Conservation (phyloP, 805 yeast species). For the Candida xiaguanensis region DNA sequence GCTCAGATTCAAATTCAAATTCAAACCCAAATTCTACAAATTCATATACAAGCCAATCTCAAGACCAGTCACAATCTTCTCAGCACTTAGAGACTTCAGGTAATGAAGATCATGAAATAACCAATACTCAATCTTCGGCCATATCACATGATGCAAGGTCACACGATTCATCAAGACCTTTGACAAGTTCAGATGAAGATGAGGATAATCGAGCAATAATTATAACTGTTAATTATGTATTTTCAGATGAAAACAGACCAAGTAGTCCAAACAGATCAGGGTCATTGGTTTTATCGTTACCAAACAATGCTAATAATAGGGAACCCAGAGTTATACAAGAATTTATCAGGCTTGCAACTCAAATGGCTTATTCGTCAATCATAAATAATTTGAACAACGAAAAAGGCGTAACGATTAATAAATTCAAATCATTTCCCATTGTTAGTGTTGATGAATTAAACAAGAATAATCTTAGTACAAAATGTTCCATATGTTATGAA, state of each 20-base stretch:
- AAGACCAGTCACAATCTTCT: neutral
- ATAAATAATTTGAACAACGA: conserved; percentile 46
- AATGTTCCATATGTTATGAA: conserved; percentile 68
- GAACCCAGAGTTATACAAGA: conserved; percentile 60
- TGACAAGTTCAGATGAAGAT: neutral
- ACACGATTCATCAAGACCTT: neutral
- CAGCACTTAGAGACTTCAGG: neutral
- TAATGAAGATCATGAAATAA: conserved; percentile 6
- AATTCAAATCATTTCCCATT: conserved; percentile 49
- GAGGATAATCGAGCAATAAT: conserved; percentile 30
- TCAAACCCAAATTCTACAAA: conserved; percentile 1
- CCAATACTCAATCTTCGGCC: conserved; percentile 1
- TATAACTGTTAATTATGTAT: conserved; percentile 42
- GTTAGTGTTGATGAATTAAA: conserved; percentile 5
- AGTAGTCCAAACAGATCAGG: conserved; percentile 46
- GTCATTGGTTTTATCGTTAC: conserved; percentile 59
- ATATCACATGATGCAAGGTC: neutral
- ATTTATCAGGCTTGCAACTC: conserved; percentile 63
- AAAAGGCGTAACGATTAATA: conserved; percentile 50
- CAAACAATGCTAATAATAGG: conserved; percentile 58
- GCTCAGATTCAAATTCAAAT: neutral
- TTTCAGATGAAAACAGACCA: conserved; percentile 38
- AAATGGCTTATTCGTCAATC: conserved; percentile 63
- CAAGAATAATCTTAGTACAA: conserved; percentile 18
- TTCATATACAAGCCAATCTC: neutral